Evolutionary conservation across 2,329 filamentous ascomycete genomes (phyloP), one percentile per base, ranked within the genome.

Genomic region (Fusarium sp.): DNA sequence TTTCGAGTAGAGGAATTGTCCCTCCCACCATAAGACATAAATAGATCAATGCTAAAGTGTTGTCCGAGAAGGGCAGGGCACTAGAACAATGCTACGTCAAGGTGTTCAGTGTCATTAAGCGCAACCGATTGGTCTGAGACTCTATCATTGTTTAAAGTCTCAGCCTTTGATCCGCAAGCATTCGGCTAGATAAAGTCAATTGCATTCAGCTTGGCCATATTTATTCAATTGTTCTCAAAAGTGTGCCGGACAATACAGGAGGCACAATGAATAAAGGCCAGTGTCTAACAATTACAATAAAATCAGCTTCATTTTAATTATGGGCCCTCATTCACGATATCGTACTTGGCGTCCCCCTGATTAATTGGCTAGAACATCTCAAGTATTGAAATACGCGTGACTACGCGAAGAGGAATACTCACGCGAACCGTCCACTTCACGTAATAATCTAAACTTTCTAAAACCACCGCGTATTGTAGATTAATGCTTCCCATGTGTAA

Each of bases 271-370:
- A 13, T 27, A 42, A 25, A n/a, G 4, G 16, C 16, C 11, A 42
- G 34, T 18, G 41, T 40, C 22, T 47, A 55, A 48, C 27, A 29
- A 45, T 49, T 52, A 56, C 41, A 68, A 54, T 58, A 57, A 66
- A 56, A 68, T 52, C 57, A 68, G 24, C 44, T 51, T 68, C 51
- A 68, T 60, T 57, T 65, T 46, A 71, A 20, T 65, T 46, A 71
- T 37, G 20, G 30, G 60, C 46, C 51, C 55, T 37, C 53, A 42
- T 47, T 48, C 3, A 57, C 30, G 24, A 24, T 24, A 24, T 24
- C 24, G 25, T 27, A 24, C 47, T 29, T 25, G 48, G 47, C 59
- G 62, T 52, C 55, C 55, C 41, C 7, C 18, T 6, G 3, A 37
- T 37, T 18, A 2, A 37, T 37, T n/a, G 6, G 24, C 10, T 10